Conservation (phyloP, 768 basidiomycete species). For the Cystoderma amianthinum region DNA sequence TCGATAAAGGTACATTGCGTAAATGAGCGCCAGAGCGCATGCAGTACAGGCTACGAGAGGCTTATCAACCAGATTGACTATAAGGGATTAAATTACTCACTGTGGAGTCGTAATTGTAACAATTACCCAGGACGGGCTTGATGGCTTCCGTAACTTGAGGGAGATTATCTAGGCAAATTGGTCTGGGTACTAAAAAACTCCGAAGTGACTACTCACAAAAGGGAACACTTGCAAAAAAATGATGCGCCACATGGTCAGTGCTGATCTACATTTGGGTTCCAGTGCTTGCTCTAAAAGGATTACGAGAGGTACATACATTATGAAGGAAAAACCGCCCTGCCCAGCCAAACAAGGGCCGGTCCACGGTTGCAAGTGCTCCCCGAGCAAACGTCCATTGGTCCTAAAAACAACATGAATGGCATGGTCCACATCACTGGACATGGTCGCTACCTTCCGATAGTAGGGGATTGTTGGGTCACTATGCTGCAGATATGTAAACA, state of each 20-base stretch:
- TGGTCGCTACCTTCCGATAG: constrained; percentile 33
- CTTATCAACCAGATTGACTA: background rate
- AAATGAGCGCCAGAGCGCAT: constrained; percentile 52
- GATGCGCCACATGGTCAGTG: constrained; percentile 50
- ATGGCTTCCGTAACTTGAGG: constrained; percentile 38
- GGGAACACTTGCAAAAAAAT: constrained; percentile 51
- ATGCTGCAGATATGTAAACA: constrained; percentile 57
- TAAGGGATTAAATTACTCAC: constrained; percentile 18
- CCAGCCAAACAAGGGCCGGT: constrained; percentile 55
- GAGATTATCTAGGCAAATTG: constrained; percentile 35
- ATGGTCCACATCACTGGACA: background rate
- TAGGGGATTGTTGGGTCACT: constrained; percentile 54
- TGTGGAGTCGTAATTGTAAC: constrained; percentile 55
- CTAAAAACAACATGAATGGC: constrained; percentile 10
- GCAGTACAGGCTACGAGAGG: constrained; percentile 23
- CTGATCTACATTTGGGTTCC: constrained; percentile 24
- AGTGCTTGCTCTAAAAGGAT: no score
- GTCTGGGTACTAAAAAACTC: background rate
- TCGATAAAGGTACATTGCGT: constrained; percentile 55
- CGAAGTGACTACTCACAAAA: constrained; percentile 38
- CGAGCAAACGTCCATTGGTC: constrained; percentile 53
- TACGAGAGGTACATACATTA: constrained; percentile 28
- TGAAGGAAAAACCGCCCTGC: constrained; percentile 50
- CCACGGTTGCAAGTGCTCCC: constrained; percentile 54
- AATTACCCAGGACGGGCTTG: constrained; percentile 40